Conservation (phyloP, 2,329 filamentous ascomycete genomes). For the Trichoderma sp. region DNA sequence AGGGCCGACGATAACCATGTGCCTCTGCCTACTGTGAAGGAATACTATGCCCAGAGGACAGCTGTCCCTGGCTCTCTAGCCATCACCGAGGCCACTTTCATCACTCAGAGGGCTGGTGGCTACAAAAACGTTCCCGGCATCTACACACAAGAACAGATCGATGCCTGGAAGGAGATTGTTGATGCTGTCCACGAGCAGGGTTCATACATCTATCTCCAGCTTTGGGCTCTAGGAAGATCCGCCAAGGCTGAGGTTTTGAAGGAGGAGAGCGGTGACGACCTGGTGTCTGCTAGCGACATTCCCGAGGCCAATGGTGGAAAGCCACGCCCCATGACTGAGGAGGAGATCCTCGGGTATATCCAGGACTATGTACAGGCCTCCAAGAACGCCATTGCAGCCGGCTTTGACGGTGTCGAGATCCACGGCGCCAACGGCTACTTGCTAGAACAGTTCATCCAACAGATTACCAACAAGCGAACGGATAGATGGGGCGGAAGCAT, state of each 20-base stretch:
- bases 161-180: conserved; percentile 58
- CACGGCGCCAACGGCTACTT: conserved; percentile 59
- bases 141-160: conserved; percentile 54
- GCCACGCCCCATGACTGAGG: conserved; percentile 20
- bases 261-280: neutral
- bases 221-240: conserved; percentile 62
- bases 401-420: conserved; percentile 68
- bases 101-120: conserved; percentile 30
- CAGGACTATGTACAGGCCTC: conserved; percentile 55
- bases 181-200: conserved; percentile 62
- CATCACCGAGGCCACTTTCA: conserved; percentile 47
- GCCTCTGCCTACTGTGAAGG: conserved; percentile 32
- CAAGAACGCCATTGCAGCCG: conserved; percentile 56
- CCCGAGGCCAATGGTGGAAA: neutral
- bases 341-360: conserved; percentile 65
- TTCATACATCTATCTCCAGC: conserved; percentile 59
- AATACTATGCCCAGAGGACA: conserved; percentile 47
- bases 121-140: conserved; percentile 52
- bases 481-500: conserved; percentile 55
- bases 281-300: conserved; percentile 4
- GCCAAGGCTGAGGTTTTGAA: neutral
- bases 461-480: conserved; percentile 49
- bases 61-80: conserved; percentile 42
- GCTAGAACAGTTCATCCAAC: conserved; percentile 60
- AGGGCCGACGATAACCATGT: conserved; percentile 43